A percentile compares a stretch with the other conserved stretches of the same genome.
These are phyloP conservation scores for Xylaria sp. DNA, from an alignment of 2,329 filamentous ascomycete species.

Conservation along the genomic window DNA sequence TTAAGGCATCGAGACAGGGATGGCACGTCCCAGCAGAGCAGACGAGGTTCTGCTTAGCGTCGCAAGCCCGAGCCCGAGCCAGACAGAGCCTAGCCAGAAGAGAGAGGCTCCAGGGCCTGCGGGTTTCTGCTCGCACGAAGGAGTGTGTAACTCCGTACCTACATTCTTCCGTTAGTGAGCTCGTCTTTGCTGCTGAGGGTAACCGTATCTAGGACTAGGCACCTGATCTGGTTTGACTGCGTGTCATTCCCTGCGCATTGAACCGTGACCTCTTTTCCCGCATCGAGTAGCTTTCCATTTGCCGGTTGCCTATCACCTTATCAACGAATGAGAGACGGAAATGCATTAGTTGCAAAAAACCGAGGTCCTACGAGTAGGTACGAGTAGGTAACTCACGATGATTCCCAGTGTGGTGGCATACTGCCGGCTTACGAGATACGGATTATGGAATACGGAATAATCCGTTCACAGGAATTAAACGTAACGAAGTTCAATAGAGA, in stretches of 20 bases:
- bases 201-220: conserved; percentile 7
- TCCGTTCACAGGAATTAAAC: too few species aligned
- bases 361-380: too few species aligned
- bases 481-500: too few species aligned
- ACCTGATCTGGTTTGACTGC: conserved; percentile 31
- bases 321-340: neutral
- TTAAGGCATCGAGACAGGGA: conserved; percentile 5
- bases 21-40: neutral
- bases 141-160: neutral
- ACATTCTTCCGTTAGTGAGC: neutral
- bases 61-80: too few species aligned
- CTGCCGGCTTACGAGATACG: too few species aligned
- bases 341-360: neutral
- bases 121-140: neutral
- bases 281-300: neutral
- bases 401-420: too few species aligned
- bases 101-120: too few species aligned
- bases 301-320: neutral
- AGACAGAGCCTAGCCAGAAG: too few species aligned
- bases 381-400: too few species aligned
- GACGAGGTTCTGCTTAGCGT: too few species aligned
- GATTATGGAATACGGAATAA: too few species aligned
- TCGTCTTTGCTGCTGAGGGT: neutral
- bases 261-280: conserved; percentile 18
- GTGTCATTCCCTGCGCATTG: conserved; percentile 27